A percentile compares a stretch with the other conserved stretches of the same genome.
Conservation (phyloP, 225 moss, liverwort and hornwort species). For the Rhytidiadelphus loreus region DNA sequence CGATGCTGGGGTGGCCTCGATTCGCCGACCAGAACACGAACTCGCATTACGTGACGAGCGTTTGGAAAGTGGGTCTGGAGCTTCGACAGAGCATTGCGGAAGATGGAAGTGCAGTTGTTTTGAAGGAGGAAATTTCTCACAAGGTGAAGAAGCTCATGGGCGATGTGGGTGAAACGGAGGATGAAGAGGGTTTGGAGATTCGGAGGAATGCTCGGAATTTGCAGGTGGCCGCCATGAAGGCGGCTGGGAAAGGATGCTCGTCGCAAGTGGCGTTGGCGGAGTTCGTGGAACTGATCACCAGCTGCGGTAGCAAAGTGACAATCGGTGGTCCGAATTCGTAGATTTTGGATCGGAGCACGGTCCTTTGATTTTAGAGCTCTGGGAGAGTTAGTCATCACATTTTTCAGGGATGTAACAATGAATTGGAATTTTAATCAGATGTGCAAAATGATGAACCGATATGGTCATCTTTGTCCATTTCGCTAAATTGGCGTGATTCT, state of each 20-base stretch:
- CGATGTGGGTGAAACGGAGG: neutral
- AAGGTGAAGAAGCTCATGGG: neutral
- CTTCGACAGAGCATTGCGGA: neutral
- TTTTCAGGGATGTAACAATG: neutral
- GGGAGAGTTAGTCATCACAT: neutral
- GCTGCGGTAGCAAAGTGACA: neutral
- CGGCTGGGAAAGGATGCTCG: neutral
- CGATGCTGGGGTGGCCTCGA: slow-evolving; percentile 7
- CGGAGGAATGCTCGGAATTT: neutral
- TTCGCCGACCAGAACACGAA: slow-evolving; percentile 1
- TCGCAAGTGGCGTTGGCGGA: neutral
- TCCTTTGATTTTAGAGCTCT: neutral
- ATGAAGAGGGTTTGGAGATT: neutral
- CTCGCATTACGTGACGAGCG: neutral
- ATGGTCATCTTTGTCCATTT: neutral
- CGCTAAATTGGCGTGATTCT: neutral
- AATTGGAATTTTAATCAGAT: neutral
- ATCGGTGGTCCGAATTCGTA: neutral
- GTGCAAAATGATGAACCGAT: neutral
- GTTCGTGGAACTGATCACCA: neutral
- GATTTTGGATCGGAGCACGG: neutral
- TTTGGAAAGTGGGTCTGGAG: slow-evolving; percentile 7
- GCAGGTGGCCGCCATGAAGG: neutral
- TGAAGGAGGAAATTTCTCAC: neutral
- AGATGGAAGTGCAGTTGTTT: neutral